Percentiles rank a stretch among this genome's conserved stretches.
Evolutionary conservation across 257 asterid genomes (phyloP).

Genomic region (Scutellaria barbata): DNA sequence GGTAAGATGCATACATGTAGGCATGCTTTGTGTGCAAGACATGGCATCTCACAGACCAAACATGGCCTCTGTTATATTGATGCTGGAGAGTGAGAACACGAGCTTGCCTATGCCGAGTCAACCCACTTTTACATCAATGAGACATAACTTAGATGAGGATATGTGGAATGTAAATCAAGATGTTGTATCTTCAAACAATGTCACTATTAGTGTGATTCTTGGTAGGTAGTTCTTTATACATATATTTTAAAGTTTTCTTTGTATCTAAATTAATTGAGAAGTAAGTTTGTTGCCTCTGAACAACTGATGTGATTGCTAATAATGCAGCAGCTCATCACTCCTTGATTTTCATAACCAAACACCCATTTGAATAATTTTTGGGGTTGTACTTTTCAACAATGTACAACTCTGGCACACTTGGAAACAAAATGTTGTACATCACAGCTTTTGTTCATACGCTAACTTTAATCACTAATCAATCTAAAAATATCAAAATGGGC

Average conservation of each 20-base stretch:
- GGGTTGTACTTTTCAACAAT: not conserved
- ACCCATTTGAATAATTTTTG: not conserved
- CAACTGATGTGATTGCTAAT: not conserved
- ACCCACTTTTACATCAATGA: constrained; percentile 65
- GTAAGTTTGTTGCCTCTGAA: not conserved
- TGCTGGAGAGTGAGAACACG: constrained; percentile 65
- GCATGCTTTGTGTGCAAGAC: constrained; percentile 82
- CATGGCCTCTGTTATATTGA: constrained; percentile 71
- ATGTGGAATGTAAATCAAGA: constrained; percentile 55
- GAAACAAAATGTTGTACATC: too few relatives aligned
- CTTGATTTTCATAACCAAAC: constrained; percentile 15
- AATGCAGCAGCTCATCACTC: constrained; percentile 10
- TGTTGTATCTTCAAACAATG: constrained; percentile 55
- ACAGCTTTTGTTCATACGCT: too few relatives aligned
- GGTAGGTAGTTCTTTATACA: constrained; percentile 57
- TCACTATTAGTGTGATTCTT: constrained; percentile 62
- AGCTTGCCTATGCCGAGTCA: constrained; percentile 65
- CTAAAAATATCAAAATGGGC: too few relatives aligned
- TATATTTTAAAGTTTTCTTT: constrained; percentile 7
- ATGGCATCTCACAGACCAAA: constrained; percentile 60
- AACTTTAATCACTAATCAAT: too few relatives aligned
- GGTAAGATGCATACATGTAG: constrained; percentile 70
- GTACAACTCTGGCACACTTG: not conserved
- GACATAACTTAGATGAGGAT: constrained; percentile 49
- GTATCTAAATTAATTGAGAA: not conserved